Evolutionary conservation across 2,329 filamentous ascomycete species (phyloP).

Genomic region (Scedosporium apiospermum): DNA sequence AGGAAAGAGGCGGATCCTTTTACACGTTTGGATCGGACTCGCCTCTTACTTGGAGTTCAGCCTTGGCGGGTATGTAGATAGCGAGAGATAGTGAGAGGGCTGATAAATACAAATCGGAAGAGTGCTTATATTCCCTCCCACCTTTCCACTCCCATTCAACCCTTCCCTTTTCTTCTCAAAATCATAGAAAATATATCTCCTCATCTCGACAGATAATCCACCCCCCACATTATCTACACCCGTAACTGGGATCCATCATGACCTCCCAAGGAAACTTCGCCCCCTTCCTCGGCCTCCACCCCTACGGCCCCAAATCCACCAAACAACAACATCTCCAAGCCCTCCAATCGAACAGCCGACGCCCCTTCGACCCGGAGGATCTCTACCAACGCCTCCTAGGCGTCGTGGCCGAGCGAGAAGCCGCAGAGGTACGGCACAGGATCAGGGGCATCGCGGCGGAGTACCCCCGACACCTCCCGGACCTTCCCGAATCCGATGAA

Average conservation of each 20-base stretch:
- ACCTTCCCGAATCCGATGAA: background rate
- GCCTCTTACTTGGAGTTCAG: no score
- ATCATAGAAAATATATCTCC: background rate
- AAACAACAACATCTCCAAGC: constrained; percentile 10
- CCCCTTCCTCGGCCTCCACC: background rate
- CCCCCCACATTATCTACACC: background rate
- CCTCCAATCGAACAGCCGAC: constrained; percentile 13
- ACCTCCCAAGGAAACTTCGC: background rate
- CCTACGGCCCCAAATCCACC: background rate
- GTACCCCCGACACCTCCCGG: background rate
- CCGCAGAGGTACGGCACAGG: constrained; percentile 15
- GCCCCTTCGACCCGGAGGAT: constrained; percentile 43
- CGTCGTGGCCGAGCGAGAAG: constrained; percentile 41
- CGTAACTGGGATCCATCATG: background rate
- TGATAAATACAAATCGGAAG: background rate
- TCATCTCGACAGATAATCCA: no score
- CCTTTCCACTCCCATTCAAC: background rate
- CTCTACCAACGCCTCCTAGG: constrained; percentile 40
- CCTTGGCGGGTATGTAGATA: no score
- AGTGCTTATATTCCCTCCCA: background rate
- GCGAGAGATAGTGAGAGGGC: background rate
- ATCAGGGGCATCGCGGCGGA: constrained; percentile 9
- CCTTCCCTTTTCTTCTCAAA: background rate
- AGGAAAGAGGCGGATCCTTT: no score
- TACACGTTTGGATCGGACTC: no score